These are phyloP conservation scores for Holtermanniella nyarrowii DNA, from an alignment of 768 basidiomycete genomes.

Conservation along the genomic window DNA sequence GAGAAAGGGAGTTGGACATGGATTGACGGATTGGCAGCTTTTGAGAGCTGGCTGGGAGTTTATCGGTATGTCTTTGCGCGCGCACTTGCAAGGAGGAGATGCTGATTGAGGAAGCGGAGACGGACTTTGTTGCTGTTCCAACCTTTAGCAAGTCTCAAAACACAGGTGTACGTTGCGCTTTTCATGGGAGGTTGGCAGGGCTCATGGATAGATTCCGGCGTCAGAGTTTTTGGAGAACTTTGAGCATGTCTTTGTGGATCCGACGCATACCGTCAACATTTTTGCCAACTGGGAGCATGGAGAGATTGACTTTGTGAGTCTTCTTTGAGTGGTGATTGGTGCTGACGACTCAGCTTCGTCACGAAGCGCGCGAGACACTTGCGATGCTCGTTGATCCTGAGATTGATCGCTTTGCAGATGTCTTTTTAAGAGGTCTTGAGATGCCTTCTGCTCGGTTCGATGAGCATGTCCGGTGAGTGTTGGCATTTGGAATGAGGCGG, in stretches of 20 bases:
- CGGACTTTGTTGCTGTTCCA: conserved; percentile 48
- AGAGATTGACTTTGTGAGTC: conserved; percentile 63
- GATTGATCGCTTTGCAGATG: conserved; percentile 56
- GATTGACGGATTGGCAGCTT: conserved; percentile 81
- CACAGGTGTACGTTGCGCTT: conserved; percentile 2
- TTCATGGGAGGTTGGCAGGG: conserved; percentile 6
- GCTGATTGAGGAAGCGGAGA: conserved; percentile 49
- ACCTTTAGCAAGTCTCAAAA: conserved; percentile 31
- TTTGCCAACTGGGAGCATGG: conserved; percentile 63
- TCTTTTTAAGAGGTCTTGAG: conserved; percentile 64
- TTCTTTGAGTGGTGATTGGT: not conserved
- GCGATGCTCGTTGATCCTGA: conserved; percentile 49
- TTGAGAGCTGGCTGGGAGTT: conserved; percentile 78
- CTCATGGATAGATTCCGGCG: conserved; percentile 5
- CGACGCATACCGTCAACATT: conserved; percentile 64
- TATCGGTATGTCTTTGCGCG: conserved; percentile 50
- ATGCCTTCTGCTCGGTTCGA: conserved; percentile 63
- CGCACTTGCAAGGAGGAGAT: not conserved
- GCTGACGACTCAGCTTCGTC: conserved; percentile 49
- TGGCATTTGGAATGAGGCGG: not conserved
- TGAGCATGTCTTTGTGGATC: conserved; percentile 63
- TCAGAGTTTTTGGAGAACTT: conserved; percentile 29
- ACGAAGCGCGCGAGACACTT: conserved; percentile 67
- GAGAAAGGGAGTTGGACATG: conserved; percentile 59
- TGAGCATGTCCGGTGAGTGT: conserved; percentile 32